A percentile compares a stretch with the other conserved stretches of the same genome.
Evolutionary conservation across 1,139 yeast species (phyloP).

Genomic region (Taphrina wiesneri): DNA sequence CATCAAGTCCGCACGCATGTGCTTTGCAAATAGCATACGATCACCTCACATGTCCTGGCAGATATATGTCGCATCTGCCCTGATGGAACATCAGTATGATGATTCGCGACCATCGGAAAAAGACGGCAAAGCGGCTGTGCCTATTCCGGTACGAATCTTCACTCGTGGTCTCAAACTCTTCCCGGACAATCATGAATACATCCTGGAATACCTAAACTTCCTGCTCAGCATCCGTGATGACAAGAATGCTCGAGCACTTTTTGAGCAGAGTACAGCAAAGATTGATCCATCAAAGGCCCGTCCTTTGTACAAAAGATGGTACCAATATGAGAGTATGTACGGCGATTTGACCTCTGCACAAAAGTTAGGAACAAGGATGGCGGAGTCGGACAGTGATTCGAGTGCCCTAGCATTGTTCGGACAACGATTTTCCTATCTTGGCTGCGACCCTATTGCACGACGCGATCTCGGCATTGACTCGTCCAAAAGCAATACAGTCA

Average conservation of each 20-base stretch:
- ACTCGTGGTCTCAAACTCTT: constrained; percentile 74
- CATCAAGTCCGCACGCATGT: constrained; percentile 48
- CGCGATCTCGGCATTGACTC: constrained; percentile 26
- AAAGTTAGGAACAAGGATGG: constrained; percentile 66
- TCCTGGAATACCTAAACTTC: constrained; percentile 70
- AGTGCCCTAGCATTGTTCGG: constrained; percentile 37
- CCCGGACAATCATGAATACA: constrained; percentile 56
- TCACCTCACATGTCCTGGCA: constrained; percentile 70
- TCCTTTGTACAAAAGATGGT: constrained; percentile 53
- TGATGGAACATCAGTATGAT: constrained; percentile 70
- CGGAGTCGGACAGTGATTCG: constrained; percentile 61
- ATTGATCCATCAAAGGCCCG: constrained; percentile 48
- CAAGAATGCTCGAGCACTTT: constrained; percentile 76
- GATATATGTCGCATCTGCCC: constrained; percentile 73
- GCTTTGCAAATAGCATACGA: constrained; percentile 68
- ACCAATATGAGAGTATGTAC: constrained; percentile 58
- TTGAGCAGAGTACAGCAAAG: constrained; percentile 63
- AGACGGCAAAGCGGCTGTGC: constrained; percentile 62
- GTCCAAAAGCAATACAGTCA: neutral
- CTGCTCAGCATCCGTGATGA: constrained; percentile 72
- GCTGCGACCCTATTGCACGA: constrained; percentile 33
- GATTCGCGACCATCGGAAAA: constrained; percentile 37
- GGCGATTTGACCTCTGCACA: constrained; percentile 68
- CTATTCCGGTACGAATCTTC: constrained; percentile 58
- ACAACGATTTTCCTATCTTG: constrained; percentile 28